These are phyloP conservation scores for Daldinia grandis DNA, from an alignment of 495 filamentous ascomycete genomes.

Conservation along the genomic window DNA sequence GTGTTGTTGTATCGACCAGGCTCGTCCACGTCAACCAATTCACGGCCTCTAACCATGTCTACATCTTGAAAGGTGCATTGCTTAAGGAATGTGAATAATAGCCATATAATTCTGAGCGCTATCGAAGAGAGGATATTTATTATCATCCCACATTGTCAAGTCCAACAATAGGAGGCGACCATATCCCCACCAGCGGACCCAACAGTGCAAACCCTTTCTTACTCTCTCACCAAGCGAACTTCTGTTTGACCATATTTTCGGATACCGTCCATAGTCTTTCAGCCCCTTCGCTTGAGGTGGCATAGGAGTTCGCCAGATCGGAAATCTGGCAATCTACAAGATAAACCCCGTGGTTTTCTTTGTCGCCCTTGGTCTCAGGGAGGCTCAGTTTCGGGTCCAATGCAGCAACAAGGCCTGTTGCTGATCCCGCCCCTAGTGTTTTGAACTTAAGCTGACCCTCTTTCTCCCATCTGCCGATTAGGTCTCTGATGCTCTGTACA, in stretches of 20 bases:
- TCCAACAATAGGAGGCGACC: too few relatives aligned
- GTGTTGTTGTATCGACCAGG: too few relatives aligned
- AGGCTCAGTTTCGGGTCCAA: constrained; percentile 53
- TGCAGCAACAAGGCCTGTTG: constrained; percentile 56
- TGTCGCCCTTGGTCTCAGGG: constrained; percentile 38
- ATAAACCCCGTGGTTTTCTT: constrained; percentile 53
- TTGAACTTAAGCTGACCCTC: constrained; percentile 31
- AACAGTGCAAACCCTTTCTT: not conserved
- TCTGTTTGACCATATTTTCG: constrained; percentile 60
- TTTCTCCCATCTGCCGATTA: constrained; percentile 6
- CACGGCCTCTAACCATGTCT: too few relatives aligned
- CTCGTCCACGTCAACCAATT: too few relatives aligned
- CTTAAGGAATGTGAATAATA: too few relatives aligned
- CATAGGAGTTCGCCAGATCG: constrained; percentile 37
- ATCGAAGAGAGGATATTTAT: too few relatives aligned
- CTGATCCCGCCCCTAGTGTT: constrained; percentile 48
- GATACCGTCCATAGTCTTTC: constrained; percentile 60
- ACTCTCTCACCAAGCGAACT: constrained; percentile 43
- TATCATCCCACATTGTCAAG: too few relatives aligned
- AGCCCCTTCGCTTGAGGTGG: constrained; percentile 50
- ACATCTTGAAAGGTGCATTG: too few relatives aligned
- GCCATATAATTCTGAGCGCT: too few relatives aligned
- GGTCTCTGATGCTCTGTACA: constrained; percentile 22
- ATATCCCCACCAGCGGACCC: not conserved
- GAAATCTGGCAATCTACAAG: constrained; percentile 54